These are phyloP conservation scores for Delitschia confertaspora DNA, from an alignment of 495 filamentous ascomycete genomes.

Conservation along the genomic window DNA sequence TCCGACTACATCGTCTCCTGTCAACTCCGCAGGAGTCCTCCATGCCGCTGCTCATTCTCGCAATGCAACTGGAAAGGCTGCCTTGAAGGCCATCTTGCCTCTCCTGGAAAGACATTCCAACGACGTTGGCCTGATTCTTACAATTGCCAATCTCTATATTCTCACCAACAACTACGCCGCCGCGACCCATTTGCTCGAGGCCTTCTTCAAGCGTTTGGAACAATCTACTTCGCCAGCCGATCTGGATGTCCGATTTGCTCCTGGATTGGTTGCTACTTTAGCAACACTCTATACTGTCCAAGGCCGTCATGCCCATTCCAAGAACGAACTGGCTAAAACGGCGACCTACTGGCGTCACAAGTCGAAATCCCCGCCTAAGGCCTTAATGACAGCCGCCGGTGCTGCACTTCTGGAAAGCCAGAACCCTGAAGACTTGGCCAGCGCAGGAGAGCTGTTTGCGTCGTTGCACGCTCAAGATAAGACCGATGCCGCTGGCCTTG, in stretches of 20 bases:
- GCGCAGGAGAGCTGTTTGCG: constrained; percentile 67
- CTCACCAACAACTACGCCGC: constrained; percentile 62
- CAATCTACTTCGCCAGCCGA: constrained; percentile 50
- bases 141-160: constrained; percentile 77
- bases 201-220: constrained; percentile 65
- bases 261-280: constrained; percentile 74
- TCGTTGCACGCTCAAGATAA: constrained; percentile 54
- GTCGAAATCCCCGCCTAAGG: constrained; percentile 36
- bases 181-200: constrained; percentile 67
- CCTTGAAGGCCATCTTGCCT: constrained; percentile 62
- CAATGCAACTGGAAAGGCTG: constrained; percentile 54
- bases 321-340: constrained; percentile 65
- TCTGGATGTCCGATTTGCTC: constrained; percentile 65
- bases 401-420: constrained; percentile 68
- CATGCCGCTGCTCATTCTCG: constrained; percentile 69
- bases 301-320: constrained; percentile 65
- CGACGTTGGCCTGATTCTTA: constrained; percentile 77
- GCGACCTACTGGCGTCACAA: constrained; percentile 64
- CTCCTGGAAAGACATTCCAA: constrained; percentile 67
- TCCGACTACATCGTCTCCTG: constrained; percentile 47
- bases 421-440: constrained; percentile 51
- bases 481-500: constrained; percentile 55
- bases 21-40: constrained; percentile 61
- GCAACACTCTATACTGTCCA: constrained; percentile 74
- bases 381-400: constrained; percentile 71